Conservation (phyloP, 169 alveolate species). For the Plasmodium chabaudi region DNA sequence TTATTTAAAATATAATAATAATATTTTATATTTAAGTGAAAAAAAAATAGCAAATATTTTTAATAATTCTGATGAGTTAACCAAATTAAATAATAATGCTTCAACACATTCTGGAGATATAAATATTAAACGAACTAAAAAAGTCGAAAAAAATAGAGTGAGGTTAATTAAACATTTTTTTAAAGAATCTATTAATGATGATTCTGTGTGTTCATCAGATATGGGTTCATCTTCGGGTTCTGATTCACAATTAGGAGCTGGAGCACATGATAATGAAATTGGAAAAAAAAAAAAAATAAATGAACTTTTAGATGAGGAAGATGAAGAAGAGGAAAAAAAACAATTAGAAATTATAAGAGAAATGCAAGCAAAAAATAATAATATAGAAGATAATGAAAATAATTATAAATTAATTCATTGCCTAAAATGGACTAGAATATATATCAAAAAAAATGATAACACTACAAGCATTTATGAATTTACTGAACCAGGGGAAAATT, state of each 20-base stretch:
- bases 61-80: background rate
- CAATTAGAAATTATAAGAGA: slow-evolving; percentile 65
- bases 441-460: slow-evolving; percentile 13
- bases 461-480: background rate
- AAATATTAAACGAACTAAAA: background rate
- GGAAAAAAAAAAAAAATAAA: background rate
- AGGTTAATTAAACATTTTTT: background rate
- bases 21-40: slow-evolving; percentile 24
- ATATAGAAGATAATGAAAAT: slow-evolving; percentile 26
- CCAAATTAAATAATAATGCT: background rate
- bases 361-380: slow-evolving; percentile 41
- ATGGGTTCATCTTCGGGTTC: background rate
- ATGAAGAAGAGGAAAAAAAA: slow-evolving; percentile 59
- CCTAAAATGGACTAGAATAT: slow-evolving; percentile 60
- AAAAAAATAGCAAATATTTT: background rate
- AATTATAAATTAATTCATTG: slow-evolving; percentile 65
- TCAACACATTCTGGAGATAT: background rate
- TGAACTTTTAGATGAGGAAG: slow-evolving; percentile 6
- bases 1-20: slow-evolving; percentile 35
- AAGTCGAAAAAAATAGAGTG: background rate
- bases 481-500: background rate
- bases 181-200: background rate
- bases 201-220: background rate
- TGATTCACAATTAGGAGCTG: background rate
- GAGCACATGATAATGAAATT: background rate